phyloP scores from a whole-genome alignment of 139 green algal genomes.

The Chlamydomonas eustigma region DNA sequence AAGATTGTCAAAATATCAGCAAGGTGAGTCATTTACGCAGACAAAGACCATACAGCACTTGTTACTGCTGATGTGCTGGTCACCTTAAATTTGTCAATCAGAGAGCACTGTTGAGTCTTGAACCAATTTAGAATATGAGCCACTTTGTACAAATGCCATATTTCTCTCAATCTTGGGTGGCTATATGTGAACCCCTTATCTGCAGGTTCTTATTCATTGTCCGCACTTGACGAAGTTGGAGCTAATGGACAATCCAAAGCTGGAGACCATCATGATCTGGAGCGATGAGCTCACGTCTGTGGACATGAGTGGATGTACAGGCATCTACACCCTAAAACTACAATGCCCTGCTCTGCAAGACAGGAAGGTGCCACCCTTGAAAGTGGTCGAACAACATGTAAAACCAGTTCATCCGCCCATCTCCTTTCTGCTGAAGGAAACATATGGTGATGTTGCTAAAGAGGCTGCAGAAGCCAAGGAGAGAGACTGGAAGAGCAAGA shows the following conservation, averaged over 20 bases:
- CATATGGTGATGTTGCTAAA: constrained; percentile 26
- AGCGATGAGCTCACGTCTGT: constrained; percentile 59
- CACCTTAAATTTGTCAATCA: no score
- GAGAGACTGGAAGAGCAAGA: constrained; percentile 26
- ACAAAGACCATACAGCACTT: no score
- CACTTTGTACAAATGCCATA: no score
- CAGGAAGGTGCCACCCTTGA: constrained; percentile 33
- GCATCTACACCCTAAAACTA: constrained; percentile 43
- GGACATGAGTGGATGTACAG: constrained; percentile 49
- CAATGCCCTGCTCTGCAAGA: constrained; percentile 46
- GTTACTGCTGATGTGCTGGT: no score
- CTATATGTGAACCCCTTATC: no score
- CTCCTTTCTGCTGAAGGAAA: constrained; percentile 48
- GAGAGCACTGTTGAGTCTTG: no score
- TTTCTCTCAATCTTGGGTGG: no score
- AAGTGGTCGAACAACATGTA: constrained; percentile 24
- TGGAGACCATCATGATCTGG: constrained; percentile 68
- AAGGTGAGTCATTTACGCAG: no score
- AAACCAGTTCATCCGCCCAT: constrained; percentile 58
- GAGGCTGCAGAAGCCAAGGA: constrained; percentile 41
- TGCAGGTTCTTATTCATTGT: constrained; percentile 70
- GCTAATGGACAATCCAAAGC: constrained; percentile 41
- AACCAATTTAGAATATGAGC: no score
- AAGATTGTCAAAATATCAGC: constrained; percentile 40
- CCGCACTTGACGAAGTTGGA: constrained; percentile 49